Base-by-base conservation (phyloP, 208 protist species). In the Trypanosomatidae sp. region DNA sequence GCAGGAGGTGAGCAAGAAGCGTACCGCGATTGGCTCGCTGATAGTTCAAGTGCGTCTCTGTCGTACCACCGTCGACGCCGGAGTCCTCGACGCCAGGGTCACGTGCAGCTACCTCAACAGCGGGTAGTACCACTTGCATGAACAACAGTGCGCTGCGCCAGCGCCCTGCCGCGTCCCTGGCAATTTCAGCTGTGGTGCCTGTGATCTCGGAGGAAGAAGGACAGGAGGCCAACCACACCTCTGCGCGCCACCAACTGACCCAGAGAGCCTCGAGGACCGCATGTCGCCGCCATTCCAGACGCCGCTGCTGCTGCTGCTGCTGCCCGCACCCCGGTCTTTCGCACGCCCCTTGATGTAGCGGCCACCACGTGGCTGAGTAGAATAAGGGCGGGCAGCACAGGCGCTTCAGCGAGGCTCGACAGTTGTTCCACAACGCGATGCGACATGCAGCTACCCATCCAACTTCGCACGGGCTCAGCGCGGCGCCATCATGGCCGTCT, bases 351-450 rank as follows among this genome's bases (percentile, higher is more conserved):
- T 25, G 64, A 55, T 50, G 7, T 19, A 13, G 64, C 15, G 46
- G 44, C 33, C 33, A 25, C 55, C 19, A 19, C 62, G 39, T n/a
- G 30, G 55, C 22, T 50, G 55, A 25, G 6, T 39, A 66, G 65
- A 25, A 56, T 3, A 66, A 22, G 56, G 69, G 68, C 12, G 75
- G 55, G 22, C 62, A 28, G 33, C 30, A 74, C 12, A 79, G 66
- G 6, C 69, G 46, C 7, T 12, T n/a, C 33, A 75, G 55, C 10
- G 65, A 56, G 36, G 53, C 65, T 17, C n/a, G 30, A 59, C 56
- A 58, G 30, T 47, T 50, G 44, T 83, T 83, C 79, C 74, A 80
- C n/a, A 83, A 30, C 10, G 79, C 79, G 9, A 69, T 80, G 8
- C 79, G 62, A 43, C 69, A 80, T 12, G 75, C 75, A 36, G 75